Conservation (phyloP, 495 filamentous ascomycete species). For the Penicillium steckii region DNA sequence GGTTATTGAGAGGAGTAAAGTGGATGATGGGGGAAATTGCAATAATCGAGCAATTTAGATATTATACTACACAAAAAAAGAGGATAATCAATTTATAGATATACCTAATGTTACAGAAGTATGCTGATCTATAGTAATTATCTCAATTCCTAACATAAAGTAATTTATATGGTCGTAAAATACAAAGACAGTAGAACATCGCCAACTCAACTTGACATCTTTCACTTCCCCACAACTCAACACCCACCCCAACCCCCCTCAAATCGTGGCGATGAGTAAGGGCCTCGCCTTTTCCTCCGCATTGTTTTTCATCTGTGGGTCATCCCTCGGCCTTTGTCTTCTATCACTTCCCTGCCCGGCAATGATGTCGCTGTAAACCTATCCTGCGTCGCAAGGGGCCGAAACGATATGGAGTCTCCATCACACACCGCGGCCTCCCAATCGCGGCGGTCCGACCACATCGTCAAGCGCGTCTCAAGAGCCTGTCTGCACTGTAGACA, state of each 20-base stretch:
- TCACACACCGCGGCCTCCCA: slow-evolving; percentile 9
- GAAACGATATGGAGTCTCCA: slow-evolving; percentile 17
- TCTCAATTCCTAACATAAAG: too few relatives aligned
- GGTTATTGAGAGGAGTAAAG: slow-evolving; percentile 22
- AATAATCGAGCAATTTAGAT: not conserved
- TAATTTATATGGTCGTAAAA: too few relatives aligned
- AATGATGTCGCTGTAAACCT: slow-evolving; percentile 10
- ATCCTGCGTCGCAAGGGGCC: not conserved
- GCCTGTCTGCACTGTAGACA: slow-evolving; percentile 63
- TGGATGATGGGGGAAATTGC: not conserved
- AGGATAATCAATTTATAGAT: too few relatives aligned
- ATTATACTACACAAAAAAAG: not conserved
- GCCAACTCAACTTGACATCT: not conserved
- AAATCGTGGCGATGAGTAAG: slow-evolving; percentile 20
- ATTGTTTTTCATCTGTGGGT: slow-evolving; percentile 13
- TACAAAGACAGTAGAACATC: too few relatives aligned
- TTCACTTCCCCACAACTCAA: slow-evolving; percentile 8
- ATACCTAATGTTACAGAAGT: too few relatives aligned
- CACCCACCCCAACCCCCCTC: not conserved
- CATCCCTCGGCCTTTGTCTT: slow-evolving; percentile 13
- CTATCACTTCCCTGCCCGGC: slow-evolving; percentile 5
- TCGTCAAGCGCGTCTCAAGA: slow-evolving; percentile 57
- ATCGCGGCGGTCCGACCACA: slow-evolving; percentile 19
- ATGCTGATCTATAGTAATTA: too few relatives aligned
- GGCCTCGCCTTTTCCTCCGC: not conserved